Conservation (phyloP, 1,284 basidiomycete genomes). For the Papiliotrema nemorosa region DNA sequence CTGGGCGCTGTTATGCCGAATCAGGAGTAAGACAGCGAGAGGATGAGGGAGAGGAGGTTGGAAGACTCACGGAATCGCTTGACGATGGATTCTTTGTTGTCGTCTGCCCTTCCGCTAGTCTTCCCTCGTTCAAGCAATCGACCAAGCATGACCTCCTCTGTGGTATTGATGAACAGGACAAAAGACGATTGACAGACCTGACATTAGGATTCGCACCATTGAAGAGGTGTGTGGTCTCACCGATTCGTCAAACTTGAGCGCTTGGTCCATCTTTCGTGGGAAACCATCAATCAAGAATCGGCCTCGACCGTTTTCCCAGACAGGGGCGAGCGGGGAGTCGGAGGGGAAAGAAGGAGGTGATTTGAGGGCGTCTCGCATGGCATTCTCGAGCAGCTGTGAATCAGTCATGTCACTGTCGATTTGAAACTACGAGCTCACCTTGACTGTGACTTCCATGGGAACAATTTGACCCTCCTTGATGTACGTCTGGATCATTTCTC, state of each 20-base stretch:
- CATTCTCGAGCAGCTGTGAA: slow-evolving; percentile 73
- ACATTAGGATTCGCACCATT: neutral
- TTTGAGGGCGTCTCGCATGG: slow-evolving; percentile 68
- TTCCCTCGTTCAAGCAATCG: slow-evolving; percentile 85
- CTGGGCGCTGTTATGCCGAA: neutral
- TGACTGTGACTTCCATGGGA: slow-evolving; percentile 95
- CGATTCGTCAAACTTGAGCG: slow-evolving; percentile 82
- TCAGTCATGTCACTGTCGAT: neutral
- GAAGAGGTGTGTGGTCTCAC: slow-evolving; percentile 59
- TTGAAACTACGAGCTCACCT: slow-evolving; percentile 46
- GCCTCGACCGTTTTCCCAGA: slow-evolving; percentile 71
- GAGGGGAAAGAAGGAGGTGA: slow-evolving; percentile 31
- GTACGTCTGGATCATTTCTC: slow-evolving; percentile 79
- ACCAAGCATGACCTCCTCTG: slow-evolving; percentile 80
- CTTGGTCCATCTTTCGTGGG: slow-evolving; percentile 98
- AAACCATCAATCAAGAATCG: slow-evolving; percentile 97
- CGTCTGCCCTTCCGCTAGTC: slow-evolving; percentile 93
- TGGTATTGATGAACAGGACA: slow-evolving; percentile 86
- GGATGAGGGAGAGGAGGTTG: neutral
- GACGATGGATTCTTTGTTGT: slow-evolving; percentile 91
- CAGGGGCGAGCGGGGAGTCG: slow-evolving; percentile 30
- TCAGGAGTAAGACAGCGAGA: neutral
- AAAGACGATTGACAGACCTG: slow-evolving; percentile 76
- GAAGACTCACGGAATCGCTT: slow-evolving; percentile 81
- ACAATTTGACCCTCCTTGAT: slow-evolving; percentile 95